Conservation (phyloP, 2,329 filamentous ascomycete genomes). For the Microsporum canis region DNA sequence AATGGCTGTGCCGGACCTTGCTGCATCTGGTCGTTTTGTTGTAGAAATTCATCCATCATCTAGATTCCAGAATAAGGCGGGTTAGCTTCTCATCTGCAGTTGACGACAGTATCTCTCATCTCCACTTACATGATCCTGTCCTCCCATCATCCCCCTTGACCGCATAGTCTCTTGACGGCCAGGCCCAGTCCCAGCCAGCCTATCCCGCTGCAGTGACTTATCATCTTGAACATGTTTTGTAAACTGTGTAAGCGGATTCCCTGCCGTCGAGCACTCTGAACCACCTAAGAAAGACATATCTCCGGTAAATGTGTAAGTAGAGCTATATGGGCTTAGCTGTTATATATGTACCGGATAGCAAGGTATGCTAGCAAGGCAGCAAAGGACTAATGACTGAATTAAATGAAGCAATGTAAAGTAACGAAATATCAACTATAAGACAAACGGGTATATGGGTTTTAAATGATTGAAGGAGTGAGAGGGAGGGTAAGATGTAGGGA, state of each 20-base stretch:
- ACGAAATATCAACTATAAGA: not conserved
- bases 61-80: conserved; percentile 28
- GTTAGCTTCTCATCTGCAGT: conserved; percentile 16
- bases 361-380: not conserved
- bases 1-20: conserved; percentile 47
- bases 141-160: conserved; percentile 54
- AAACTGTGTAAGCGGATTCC: conserved; percentile 93
- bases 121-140: conserved; percentile 56
- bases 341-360: not conserved
- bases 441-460: not conserved
- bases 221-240: conserved; percentile 96
- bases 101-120: not conserved
- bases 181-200: conserved; percentile 64
- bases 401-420: not conserved
- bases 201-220: conserved; percentile 84
- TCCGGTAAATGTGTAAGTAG: not conserved
- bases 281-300: conserved; percentile 91
- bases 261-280: conserved; percentile 90
- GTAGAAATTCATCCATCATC: conserved; percentile 91
- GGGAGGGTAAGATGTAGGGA: not conserved
- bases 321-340: not conserved
- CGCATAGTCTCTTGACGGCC: conserved; percentile 66
- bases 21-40: conserved; percentile 56
- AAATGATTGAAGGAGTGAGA: not conserved
- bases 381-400: not conserved